Percentiles rank a stretch among this genome's conserved stretches.
Conservation (phyloP, 2,329 filamentous ascomycete species). For the Cyclaneusma minus region DNA sequence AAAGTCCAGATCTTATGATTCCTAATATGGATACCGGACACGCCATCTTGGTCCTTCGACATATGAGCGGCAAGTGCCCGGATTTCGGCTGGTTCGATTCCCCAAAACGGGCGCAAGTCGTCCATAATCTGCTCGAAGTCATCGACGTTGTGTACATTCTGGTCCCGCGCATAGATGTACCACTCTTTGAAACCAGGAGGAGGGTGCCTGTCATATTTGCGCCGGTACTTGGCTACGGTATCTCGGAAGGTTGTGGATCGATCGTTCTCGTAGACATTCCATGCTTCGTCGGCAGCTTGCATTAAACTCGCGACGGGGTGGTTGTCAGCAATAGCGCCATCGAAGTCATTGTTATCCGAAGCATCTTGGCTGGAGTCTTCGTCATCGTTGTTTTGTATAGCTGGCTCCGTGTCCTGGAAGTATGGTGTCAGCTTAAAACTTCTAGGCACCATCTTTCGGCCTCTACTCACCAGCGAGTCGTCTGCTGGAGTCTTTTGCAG, state of each 20-base stretch:
- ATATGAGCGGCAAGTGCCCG: slow-evolving; percentile 26
- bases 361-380: slow-evolving; percentile 4
- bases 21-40: slow-evolving; percentile 17
- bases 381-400: neutral
- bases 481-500: slow-evolving; percentile 2
- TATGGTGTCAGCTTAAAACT: neutral
- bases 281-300: slow-evolving; percentile 17
- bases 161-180: slow-evolving; percentile 35
- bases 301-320: slow-evolving; percentile 18
- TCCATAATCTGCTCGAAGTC: slow-evolving; percentile 50
- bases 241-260: slow-evolving; percentile 31
- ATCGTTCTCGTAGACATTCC: slow-evolving; percentile 13
- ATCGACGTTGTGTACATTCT: slow-evolving; percentile 40
- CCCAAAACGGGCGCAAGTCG: slow-evolving; percentile 46
- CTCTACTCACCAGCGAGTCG: too few relatives aligned
- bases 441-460: neutral
- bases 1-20: slow-evolving; percentile 18
- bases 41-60: slow-evolving; percentile 12
- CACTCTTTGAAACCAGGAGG: slow-evolving; percentile 48
- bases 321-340: slow-evolving; percentile 12
- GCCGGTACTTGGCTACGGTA: slow-evolving; percentile 38
- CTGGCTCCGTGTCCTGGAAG: neutral
- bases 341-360: slow-evolving; percentile 10
- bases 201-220: slow-evolving; percentile 40
- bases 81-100: slow-evolving; percentile 18